Conservation (phyloP, 2,329 filamentous ascomycete genomes). For the Trichophyton equinum region DNA sequence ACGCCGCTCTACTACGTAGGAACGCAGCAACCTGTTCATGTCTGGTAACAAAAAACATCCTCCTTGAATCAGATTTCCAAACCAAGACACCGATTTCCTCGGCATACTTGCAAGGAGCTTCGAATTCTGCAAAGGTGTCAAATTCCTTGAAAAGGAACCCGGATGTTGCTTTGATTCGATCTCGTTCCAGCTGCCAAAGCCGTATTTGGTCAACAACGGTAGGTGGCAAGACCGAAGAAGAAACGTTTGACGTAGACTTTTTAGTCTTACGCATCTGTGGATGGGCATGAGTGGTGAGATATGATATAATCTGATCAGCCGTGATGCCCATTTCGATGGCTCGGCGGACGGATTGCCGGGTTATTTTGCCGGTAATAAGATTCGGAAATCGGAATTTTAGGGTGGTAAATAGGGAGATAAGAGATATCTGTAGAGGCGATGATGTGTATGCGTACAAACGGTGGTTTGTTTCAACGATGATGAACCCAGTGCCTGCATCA, state of each 20-base stretch:
- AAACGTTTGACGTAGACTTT: conserved; percentile 29
- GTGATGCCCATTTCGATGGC: conserved; percentile 89
- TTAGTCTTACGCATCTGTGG: conserved; percentile 70
- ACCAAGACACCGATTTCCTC: conserved; percentile 80
- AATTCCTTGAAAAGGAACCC: conserved; percentile 92
- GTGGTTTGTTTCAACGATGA: conserved; percentile 97
- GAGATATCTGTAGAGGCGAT: conserved; percentile 85
- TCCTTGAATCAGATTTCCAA: conserved; percentile 68
- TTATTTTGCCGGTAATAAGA: conserved; percentile 83
- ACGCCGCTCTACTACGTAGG: conserved; percentile 51
- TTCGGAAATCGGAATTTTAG: conserved; percentile 87
- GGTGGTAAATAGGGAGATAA: conserved; percentile 78
- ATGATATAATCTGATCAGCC: conserved; percentile 85
- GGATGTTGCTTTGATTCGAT: conserved; percentile 71
- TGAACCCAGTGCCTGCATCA: conserved; percentile 50
- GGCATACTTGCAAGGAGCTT: conserved; percentile 48
- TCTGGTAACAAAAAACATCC: conserved; percentile 83
- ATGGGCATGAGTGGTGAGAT: conserved; percentile 84
- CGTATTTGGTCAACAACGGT: conserved; percentile 96
- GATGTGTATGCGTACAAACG: conserved; percentile 93
- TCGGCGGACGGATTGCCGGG: conserved; percentile 72
- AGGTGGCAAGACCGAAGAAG: conserved; percentile 64
- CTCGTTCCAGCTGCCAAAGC: conserved; percentile 93
- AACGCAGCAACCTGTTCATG: conserved; percentile 80
- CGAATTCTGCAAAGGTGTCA: conserved; percentile 52